Conservation (phyloP, 805 yeast genomes). For the Candida sanyiensis region DNA sequence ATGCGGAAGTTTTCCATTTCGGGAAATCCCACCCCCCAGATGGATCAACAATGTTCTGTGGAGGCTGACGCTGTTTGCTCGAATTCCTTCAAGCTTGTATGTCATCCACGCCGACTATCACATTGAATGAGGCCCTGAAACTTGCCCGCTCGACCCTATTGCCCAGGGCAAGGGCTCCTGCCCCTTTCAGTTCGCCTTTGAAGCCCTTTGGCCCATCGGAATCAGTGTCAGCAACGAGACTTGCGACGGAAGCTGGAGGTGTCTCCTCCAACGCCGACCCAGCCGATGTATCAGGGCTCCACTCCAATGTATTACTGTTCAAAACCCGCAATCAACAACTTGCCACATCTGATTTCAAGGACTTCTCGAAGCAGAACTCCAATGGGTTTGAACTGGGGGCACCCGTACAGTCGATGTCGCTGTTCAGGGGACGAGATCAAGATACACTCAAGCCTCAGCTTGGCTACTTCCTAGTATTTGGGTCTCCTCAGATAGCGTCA, state of each 20-base stretch:
- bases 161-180: too few relatives aligned
- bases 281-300: too few relatives aligned
- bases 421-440: slow-evolving; percentile 46
- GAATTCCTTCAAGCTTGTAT: too few relatives aligned
- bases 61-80: too few relatives aligned
- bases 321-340: slow-evolving; percentile 35
- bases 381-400: slow-evolving; percentile 27
- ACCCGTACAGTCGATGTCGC: slow-evolving; percentile 28
- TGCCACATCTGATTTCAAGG: slow-evolving; percentile 34
- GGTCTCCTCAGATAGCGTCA: slow-evolving; percentile 41
- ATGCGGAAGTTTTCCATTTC: too few relatives aligned
- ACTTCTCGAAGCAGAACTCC: slow-evolving; percentile 28
- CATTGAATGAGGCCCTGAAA: too few relatives aligned
- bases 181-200: too few relatives aligned
- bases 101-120: too few relatives aligned
- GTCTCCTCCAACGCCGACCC: not conserved
- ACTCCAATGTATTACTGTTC: slow-evolving; percentile 35
- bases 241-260: not conserved
- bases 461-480: slow-evolving; percentile 50
- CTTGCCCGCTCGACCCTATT: too few relatives aligned
- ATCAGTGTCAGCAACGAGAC: not conserved
- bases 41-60: too few relatives aligned
- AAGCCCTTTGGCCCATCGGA: too few relatives aligned
- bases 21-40: too few relatives aligned
- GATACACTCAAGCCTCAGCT: slow-evolving; percentile 38